These are phyloP conservation scores for Claviceps digitariae DNA, from an alignment of 2,329 filamentous ascomycete species.

Conservation along the genomic window DNA sequence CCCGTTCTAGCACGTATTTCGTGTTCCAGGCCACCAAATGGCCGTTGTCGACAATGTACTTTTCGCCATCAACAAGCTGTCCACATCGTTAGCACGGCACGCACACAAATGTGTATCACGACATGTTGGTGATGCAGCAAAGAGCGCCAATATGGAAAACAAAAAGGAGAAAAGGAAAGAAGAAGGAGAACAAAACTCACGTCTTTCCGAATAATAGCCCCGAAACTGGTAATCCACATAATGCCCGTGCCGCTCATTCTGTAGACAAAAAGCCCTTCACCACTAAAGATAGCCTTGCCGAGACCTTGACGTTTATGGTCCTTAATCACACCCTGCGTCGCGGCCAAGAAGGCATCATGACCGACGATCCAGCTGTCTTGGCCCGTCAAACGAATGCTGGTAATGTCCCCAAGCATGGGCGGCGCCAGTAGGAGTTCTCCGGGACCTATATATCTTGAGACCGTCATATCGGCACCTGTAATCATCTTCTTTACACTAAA, in stretches of 20 bases:
- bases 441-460: slow-evolving; percentile 74
- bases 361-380: slow-evolving; percentile 72
- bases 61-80: slow-evolving; percentile 54
- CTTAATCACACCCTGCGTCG: slow-evolving; percentile 75
- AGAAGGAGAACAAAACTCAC: slow-evolving; percentile 28
- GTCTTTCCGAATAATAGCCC: slow-evolving; percentile 89
- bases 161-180: neutral
- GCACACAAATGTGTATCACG: neutral
- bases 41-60: slow-evolving; percentile 85
- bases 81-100: neutral
- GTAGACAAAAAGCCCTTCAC: slow-evolving; percentile 84
- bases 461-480: slow-evolving; percentile 62
- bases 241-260: slow-evolving; percentile 71
- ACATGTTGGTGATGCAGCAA: too few relatives aligned
- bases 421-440: slow-evolving; percentile 83
- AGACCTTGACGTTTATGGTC: slow-evolving; percentile 79
- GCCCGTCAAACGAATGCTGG: slow-evolving; percentile 60
- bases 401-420: slow-evolving; percentile 69
- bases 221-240: slow-evolving; percentile 84
- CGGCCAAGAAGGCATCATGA: slow-evolving; percentile 73
- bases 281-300: slow-evolving; percentile 83
- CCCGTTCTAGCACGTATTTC: slow-evolving; percentile 81
- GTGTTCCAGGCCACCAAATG: slow-evolving; percentile 96
- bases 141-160: neutral
- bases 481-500: slow-evolving; percentile 90